Base-by-base conservation (phyloP, 352 stramenopile genomes). In the Phytophthora hibernalis region DNA sequence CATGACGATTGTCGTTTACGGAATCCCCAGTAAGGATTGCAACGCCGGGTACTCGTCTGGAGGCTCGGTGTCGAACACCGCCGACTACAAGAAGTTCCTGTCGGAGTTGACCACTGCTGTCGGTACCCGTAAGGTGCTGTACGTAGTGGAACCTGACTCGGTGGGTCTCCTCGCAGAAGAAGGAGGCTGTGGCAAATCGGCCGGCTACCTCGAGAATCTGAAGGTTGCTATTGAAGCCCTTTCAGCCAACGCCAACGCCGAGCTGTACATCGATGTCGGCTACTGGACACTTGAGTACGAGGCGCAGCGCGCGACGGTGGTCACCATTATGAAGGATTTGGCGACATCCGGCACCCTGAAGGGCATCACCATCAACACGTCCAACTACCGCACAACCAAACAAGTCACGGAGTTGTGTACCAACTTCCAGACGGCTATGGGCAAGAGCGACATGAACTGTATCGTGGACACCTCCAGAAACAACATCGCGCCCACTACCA, bases 1-100 rank as follows among this genome's bases (percentile, higher is more conserved):
- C 3, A 57, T 85, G 24, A 86, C 38, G 3, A 68, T 93, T 38
- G 77, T 88, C 11, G 80, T 94, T 3, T 92, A 94, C 53, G 86
- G 79, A 15, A 68, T 94, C 35, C 86, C 86, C 31, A 83, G 84
- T 64, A 94, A 94, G 65, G 86, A 94, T 62, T 94, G 86, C 59
- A 62, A 71, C n/a, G 74, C 70, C 15, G 67, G 70, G 2, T 77
- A 77, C n/a, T 93, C 85, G 38, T 73, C 60, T 1, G 70, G 48
- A 0, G 72, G 71, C 22, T 74, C 50, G 10, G 76, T 88, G 44
- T 65, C 63, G 26, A 87, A 70, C 45, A 70, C 74, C 0, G 71
- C 54, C 0, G 61, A 78, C 48, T 93, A 93, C 57, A 56, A 68
- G 53, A 21, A 48, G 22, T 93, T 89, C 52, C 16, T 93, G 5